Base-by-base conservation (phyloP, 2,329 filamentous ascomycete genomes). In the Diaporthe vaccinii region DNA sequence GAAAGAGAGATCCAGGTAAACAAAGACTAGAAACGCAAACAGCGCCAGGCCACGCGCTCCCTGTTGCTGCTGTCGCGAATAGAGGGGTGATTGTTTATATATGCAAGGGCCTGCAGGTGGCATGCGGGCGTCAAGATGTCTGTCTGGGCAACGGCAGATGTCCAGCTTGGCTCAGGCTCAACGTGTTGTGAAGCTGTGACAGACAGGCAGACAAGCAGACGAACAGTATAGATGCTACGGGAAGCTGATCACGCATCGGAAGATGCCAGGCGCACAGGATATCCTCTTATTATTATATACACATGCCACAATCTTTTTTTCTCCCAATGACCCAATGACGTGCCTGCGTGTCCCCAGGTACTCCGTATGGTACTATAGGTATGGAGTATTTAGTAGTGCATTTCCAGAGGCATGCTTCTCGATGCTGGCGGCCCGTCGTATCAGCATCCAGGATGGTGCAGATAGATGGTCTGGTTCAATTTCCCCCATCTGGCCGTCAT, bases 401-500 rank as follows among this genome's bases (percentile, higher is more conserved):
- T 34, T 51, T 25, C n/a, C n/a, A 51, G 57, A 41, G 44, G 17
- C 70, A 44, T 53, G 55, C 39, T 31, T 51, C 46, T 51, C 58
- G 59, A 25, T 73, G 65, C 70, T 65, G 34, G 57, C 44, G 36
- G 69, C n/a, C n/a, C 46, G 59, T 62, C 58, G 70, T 73, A 65
- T 62, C 58, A 73, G 58, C 71, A 20, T 46, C 71, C 58, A 55
- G 57, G 55, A 61, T 72, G 44, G 17, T 39, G 46, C 55, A 51
- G 25, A 12, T 17, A 65, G 36, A 65, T 57, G 49, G 61, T 41
- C 8, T 73, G 34, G 41, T 73, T 53, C 49, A 62, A 62, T 65
- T 62, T 73, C 70, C 70, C 70, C 46, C 70, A 73, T 72, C 46
- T 31, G 58, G 58, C 20, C 58, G 25, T 51, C 57, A 73, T 65